Conservation (phyloP, 164 flowering plant species). For the Aristolochia californica region DNA sequence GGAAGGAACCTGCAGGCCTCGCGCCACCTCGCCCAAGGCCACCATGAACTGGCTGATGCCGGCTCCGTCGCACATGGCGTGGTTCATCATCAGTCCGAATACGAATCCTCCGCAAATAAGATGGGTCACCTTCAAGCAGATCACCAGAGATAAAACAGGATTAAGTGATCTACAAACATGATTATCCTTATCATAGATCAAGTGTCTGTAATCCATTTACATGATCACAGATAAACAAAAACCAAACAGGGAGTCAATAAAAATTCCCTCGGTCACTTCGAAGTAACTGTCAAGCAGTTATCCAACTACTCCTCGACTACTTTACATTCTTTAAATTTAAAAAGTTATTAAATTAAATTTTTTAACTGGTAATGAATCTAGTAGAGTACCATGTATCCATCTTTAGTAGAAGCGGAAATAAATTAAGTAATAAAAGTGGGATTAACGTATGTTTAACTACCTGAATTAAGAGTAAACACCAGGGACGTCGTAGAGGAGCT, state of each 20-base stretch:
- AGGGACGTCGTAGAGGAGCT: conserved; percentile 20
- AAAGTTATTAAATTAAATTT: not conserved
- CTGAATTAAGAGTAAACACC: conserved; percentile 22
- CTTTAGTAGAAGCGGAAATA: not conserved
- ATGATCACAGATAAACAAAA: not conserved
- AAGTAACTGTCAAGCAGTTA: not conserved
- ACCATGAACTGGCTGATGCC: conserved; percentile 24
- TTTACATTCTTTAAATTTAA: too few species aligned
- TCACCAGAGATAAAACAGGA: conserved; percentile 11
- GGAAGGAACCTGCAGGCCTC: conserved; percentile 16
- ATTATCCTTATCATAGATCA: not conserved
- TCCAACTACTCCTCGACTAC: too few species aligned
- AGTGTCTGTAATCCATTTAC: not conserved
- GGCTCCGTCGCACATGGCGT: conserved; percentile 22
- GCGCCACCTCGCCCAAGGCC: conserved; percentile 19
- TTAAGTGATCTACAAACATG: not conserved
- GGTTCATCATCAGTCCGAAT: conserved; percentile 22
- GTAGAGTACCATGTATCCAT: not conserved
- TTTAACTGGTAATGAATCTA: not conserved
- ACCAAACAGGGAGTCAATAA: not conserved
- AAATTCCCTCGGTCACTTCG: not conserved
- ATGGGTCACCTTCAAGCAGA: conserved; percentile 34
- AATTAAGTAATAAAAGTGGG: not conserved
- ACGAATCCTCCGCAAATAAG: conserved; percentile 29
- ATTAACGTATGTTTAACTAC: conserved; percentile 1